Percentiles rank a stretch among this genome's conserved stretches.
Evolutionary conservation across 2,329 filamentous ascomycete species (phyloP).

Genomic region (Trichoderma oligosporum): DNA sequence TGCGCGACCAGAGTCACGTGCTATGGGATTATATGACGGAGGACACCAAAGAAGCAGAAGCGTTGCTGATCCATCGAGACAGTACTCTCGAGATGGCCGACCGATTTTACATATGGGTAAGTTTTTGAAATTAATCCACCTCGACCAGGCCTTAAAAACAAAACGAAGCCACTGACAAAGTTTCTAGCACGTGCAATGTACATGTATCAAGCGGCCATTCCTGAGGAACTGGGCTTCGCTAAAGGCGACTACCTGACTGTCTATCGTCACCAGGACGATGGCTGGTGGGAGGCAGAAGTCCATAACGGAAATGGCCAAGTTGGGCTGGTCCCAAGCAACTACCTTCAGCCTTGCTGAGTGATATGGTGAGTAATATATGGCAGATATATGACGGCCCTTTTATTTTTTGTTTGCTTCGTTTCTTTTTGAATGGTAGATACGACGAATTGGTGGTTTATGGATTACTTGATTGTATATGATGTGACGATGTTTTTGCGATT

Average conservation of each 20-base stretch:
- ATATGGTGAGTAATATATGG: background rate
- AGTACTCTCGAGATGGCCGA: constrained; percentile 80
- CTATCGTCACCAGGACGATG: constrained; percentile 88
- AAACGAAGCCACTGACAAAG: constrained; percentile 19
- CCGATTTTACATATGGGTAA: constrained; percentile 92
- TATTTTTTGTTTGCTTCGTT: background rate
- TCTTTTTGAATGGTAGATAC: constrained; percentile 10
- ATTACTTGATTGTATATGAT: constrained; percentile 12
- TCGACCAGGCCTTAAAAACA: background rate
- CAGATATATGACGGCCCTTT: background rate
- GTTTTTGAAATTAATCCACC: constrained; percentile 37
- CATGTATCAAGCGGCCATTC: constrained; percentile 89
- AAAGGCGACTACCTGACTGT: constrained; percentile 92
- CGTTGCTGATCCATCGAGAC: constrained; percentile 73
- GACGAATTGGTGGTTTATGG: constrained; percentile 3
- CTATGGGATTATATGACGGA: constrained; percentile 56
- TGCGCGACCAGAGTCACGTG: constrained; percentile 47
- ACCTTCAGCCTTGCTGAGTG: constrained; percentile 52
- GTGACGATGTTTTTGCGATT: constrained; percentile 7
- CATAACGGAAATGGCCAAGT: constrained; percentile 60
- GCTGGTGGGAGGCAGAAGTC: constrained; percentile 98
- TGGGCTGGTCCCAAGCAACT: constrained; percentile 66
- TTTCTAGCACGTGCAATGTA: constrained; percentile 82
- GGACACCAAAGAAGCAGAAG: constrained; percentile 71
- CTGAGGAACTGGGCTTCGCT: constrained; percentile 85